Base-by-base conservation (phyloP, 192 early-diverging fungal genomes). In the Podila epicladia region DNA sequence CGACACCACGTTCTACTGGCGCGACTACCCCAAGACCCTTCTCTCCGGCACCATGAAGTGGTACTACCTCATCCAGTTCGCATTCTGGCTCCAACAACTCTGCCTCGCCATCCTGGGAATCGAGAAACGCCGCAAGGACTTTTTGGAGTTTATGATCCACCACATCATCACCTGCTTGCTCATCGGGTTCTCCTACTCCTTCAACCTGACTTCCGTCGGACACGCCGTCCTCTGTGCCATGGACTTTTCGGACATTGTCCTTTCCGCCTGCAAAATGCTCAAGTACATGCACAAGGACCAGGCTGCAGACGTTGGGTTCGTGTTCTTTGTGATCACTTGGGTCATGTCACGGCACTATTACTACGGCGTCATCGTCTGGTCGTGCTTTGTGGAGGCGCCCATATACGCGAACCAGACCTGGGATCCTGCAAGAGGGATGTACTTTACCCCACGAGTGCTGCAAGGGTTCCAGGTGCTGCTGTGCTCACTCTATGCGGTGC, bases 281-380 rank as follows among this genome's bases (percentile, higher is more conserved):
- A 93, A 93, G 63, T 96, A 96, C 63, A 59, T 91, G 33, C 71
- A 82, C 35, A 85, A 87, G 61, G 74, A 88, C 24, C 75, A 74
- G n/a, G 22, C 87, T 2, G 88, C 91, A 55, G 89, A 93, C 17
- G 69, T 69, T 0, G 88, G 87, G 2, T 96, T 96, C 85, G 88
- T 87, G 13, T 57, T 91, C 11, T 92, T 95, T 70, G 75, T 95
- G 22, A 24, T 93, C 15, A 88, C 91, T 24, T 96, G 95, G 95
- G 48, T 92, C 37, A 86, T 91, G 22, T 92, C 93, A 1, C 90
- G 95, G 24, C 91, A 94, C 64, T 91, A 91, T 65, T 77, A 91
- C 37, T 94, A 91, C 67, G 87, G 92, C 8, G 69, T 85, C 33
- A 91, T 95, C 41, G 83, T 89, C 71, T 83, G 82, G 73, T 91